phyloP scores from a whole-genome alignment of 2,329 filamentous ascomycete species.

The Sphaerulina populicola region DNA sequence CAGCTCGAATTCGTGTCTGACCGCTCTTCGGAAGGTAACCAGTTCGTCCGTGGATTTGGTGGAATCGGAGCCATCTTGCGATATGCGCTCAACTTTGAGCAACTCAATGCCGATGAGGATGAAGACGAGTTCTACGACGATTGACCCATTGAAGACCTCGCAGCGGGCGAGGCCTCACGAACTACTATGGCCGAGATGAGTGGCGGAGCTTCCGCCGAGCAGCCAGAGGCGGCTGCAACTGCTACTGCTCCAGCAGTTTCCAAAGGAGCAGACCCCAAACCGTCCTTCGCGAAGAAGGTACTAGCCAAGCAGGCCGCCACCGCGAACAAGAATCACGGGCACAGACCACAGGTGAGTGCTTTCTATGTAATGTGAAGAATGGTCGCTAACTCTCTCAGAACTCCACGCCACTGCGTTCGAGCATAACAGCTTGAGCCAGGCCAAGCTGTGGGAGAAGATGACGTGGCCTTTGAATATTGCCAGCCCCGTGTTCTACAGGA shows the following conservation, averaged over 20 bases:
- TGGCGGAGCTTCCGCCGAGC: constrained; percentile 48
- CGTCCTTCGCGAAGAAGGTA: constrained; percentile 18
- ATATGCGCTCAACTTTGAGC: constrained; percentile 99
- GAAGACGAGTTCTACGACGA: constrained; percentile 79
- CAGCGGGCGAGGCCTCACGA: constrained; percentile 67
- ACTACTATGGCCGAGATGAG: constrained; percentile 42
- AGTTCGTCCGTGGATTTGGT: constrained; percentile 99
- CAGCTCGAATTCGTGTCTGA: constrained; percentile 96
- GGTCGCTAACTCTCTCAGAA: constrained; percentile 17
- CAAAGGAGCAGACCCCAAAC: constrained; percentile 13
- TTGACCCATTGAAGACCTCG: constrained; percentile 68
- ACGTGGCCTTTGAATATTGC: not conserved
- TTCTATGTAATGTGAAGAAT: not conserved
- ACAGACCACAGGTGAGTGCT: constrained; percentile 24
- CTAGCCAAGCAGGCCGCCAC: constrained; percentile 15
- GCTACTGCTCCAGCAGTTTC: constrained; percentile 26
- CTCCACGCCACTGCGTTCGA: constrained; percentile 25
- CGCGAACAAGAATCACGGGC: constrained; percentile 19
- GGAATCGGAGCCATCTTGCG: constrained; percentile 94
- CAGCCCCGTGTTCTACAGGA: not conserved
- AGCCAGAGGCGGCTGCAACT: constrained; percentile 29
- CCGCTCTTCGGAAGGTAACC: constrained; percentile 94
- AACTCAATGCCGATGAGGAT: constrained; percentile 78
- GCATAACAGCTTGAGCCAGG: constrained; percentile 14
- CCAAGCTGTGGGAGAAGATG: not conserved